Base-by-base conservation (phyloP, 2,329 filamentous ascomycete genomes). In the Botryotinia convoluta region DNA sequence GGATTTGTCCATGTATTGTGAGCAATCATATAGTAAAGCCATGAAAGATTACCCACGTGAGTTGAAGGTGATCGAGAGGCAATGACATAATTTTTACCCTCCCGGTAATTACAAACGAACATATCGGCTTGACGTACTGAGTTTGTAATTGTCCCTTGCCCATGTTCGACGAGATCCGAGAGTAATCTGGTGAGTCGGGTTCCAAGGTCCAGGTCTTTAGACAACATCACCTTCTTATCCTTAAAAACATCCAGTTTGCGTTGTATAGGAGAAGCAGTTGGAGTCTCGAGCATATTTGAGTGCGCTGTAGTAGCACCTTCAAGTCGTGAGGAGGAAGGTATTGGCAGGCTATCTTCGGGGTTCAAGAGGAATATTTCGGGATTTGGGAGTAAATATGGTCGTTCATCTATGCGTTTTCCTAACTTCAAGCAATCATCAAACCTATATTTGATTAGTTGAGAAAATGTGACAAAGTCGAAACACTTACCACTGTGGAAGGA, bases 351-450 rank as follows among this genome's bases (percentile, higher is more conserved):
- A 67, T 89, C 87, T 74, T 90, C 86, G 32, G 88, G 83, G 10
- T 85, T 83, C 61, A 85, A 85, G 57, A 85, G 86, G n/a, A 97
- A 84, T 48, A 97, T 92, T 76, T 97, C 93, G 1, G 96, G 93
- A 76, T 98, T 87, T 1, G 96, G 96, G 1, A 98, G 86, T 32
- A 89, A 84, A 80, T 99, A 99, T 0, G 96, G 96, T 10, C 86
- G 84, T 81, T 99, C 96, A 77, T 93, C 92, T 77, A 99, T 98
- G 74, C 93, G 90, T 82, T 94, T 95, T 68, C 95, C 95, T 42
- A 99, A 89, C 82, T 93, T 96, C 77, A 99, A 88, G 83, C 96
- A 99, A 81, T 98, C 95, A 78, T 98, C 95, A 80, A 99, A 98
- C 94, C 93, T 95, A 75, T 54, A 37, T 18, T 51, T 42, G n/a